Evolutionary conservation across 169 alveolate genomes (phyloP).

Genomic region (Plasmodium knowlesi): DNA sequence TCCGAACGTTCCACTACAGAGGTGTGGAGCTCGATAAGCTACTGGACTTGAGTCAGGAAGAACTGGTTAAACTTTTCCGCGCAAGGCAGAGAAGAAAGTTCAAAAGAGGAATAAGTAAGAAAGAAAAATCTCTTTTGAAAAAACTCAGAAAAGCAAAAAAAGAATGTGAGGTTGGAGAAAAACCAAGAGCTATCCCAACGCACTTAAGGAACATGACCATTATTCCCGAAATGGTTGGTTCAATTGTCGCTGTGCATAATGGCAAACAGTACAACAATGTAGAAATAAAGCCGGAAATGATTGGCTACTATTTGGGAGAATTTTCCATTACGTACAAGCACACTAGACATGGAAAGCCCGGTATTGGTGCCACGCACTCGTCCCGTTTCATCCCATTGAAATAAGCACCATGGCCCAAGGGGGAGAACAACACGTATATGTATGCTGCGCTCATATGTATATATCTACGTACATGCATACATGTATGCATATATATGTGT

Average conservation of each 20-base stretch:
- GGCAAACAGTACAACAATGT: constrained; percentile 97
- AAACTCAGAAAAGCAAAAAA: constrained; percentile 95
- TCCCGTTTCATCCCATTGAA: constrained; percentile 95
- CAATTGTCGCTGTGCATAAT: constrained; percentile 97
- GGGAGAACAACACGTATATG: neutral
- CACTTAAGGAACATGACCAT: constrained; percentile 96
- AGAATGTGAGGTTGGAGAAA: constrained; percentile 93
- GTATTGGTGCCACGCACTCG: constrained; percentile 97
- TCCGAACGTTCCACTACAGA: constrained; percentile 97
- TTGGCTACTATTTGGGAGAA: constrained; percentile 99
- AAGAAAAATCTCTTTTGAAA: constrained; percentile 94
- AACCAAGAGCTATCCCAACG: constrained; percentile 96
- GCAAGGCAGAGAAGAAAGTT: constrained; percentile 98
- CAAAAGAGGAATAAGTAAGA: constrained; percentile 89
- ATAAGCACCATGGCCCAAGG: constrained; percentile 67
- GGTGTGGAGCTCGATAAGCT: constrained; percentile 97
- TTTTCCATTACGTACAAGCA: constrained; percentile 99
- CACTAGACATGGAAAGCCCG: constrained; percentile 98
- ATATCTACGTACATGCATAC: neutral
- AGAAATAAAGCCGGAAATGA: constrained; percentile 99
- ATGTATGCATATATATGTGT: neutral
- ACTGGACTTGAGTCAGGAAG: constrained; percentile 92
- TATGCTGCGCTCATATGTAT: neutral
- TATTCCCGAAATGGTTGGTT: constrained; percentile 98
- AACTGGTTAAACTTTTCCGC: constrained; percentile 92